phyloP scores from a whole-genome alignment of 83 land plant species.

The Picea engelmannii region DNA sequence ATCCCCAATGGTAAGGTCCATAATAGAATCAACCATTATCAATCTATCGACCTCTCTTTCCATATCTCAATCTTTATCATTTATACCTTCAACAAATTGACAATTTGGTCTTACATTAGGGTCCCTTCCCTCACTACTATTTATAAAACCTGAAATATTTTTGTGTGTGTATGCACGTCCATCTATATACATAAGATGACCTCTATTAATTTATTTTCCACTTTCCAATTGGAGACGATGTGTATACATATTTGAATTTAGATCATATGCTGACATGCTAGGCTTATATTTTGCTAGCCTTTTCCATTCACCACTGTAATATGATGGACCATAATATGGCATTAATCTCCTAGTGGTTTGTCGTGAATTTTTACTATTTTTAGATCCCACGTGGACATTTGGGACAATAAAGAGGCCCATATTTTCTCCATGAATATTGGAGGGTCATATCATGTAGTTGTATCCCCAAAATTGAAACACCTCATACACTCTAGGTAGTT shows the following conservation, averaged over 20 bases:
- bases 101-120: too few species aligned
- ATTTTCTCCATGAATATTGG: too few species aligned
- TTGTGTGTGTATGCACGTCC: too few species aligned
- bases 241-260: not conserved
- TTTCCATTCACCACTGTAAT: not conserved
- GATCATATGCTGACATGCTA: not conserved
- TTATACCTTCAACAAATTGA: too few species aligned
- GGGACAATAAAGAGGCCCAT: not conserved
- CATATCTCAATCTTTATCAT: too few species aligned
- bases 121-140: too few species aligned
- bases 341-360: not conserved
- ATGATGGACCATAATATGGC: conserved; percentile 7
- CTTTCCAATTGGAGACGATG: not conserved
- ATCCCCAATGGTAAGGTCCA: too few species aligned
- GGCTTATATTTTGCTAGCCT: too few species aligned
- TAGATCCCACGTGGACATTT: conserved; percentile 1
- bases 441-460: too few species aligned
- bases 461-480: not conserved
- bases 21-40: too few species aligned
- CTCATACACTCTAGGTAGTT: not conserved
- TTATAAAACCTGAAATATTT: too few species aligned
- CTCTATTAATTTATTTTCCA: not conserved
- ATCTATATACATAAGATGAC: not conserved
- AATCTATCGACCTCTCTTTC: too few species aligned
- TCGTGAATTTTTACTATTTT: not conserved